phyloP scores from a whole-genome alignment of 257 asterid genomes.

The Hygrophila difformis region DNA sequence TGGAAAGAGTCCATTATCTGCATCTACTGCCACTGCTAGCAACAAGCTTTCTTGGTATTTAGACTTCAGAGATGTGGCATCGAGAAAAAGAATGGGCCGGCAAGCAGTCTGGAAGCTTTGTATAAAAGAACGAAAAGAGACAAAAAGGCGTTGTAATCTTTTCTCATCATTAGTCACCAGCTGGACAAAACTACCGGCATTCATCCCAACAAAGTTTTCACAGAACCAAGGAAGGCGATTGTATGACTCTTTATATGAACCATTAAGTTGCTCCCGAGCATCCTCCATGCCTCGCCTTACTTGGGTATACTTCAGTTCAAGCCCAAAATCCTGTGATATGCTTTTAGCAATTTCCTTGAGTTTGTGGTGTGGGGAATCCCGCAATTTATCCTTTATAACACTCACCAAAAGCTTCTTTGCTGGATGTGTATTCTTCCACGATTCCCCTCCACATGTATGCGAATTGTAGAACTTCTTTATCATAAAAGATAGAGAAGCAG shows the following conservation, averaged over 20 bases:
- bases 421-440: constrained; percentile 80
- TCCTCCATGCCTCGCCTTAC: constrained; percentile 74
- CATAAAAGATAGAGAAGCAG: constrained; percentile 49
- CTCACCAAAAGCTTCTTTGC: constrained; percentile 75
- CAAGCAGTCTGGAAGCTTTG: constrained; percentile 59
- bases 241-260: constrained; percentile 68
- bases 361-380: constrained; percentile 73
- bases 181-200: constrained; percentile 62
- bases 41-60: constrained; percentile 57
- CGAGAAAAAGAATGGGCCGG: constrained; percentile 82
- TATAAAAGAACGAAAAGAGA: constrained; percentile 48
- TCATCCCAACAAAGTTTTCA: constrained; percentile 47
- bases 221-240: constrained; percentile 69
- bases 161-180: constrained; percentile 49
- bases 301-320: constrained; percentile 56
- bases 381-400: constrained; percentile 65
- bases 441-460: constrained; percentile 72
- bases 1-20: constrained; percentile 76
- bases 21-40: constrained; percentile 76
- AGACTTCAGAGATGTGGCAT: constrained; percentile 62
- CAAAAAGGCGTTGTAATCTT: constrained; percentile 47
- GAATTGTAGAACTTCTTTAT: constrained; percentile 56
- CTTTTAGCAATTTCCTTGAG: constrained; percentile 69
- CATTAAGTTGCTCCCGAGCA: constrained; percentile 81
- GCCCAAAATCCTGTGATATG: constrained; percentile 73